Evolutionary conservation across 192 early-diverging fungal species (phyloP).

Genomic region (Glomus cerebriforme): DNA sequence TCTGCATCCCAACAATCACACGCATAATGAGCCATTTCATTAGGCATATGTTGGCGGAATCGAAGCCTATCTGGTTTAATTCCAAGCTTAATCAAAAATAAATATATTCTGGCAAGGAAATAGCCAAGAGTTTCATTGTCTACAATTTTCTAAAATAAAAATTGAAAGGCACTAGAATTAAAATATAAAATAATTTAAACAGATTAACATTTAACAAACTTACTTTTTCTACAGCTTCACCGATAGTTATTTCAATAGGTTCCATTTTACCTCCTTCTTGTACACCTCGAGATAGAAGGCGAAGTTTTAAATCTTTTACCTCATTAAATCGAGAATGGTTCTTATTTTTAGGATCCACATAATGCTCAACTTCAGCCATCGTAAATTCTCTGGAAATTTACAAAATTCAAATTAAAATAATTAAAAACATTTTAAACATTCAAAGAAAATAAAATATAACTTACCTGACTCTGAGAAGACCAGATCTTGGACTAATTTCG

Average conservation of each 20-base stretch:
- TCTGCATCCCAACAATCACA: constrained; percentile 99
- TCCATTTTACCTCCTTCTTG: constrained; percentile 80
- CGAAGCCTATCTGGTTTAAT: constrained; percentile 83
- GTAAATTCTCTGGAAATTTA: constrained; percentile 79
- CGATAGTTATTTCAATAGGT: constrained; percentile 73
- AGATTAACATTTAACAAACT: constrained; percentile 22
- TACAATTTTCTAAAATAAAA: constrained; percentile 64
- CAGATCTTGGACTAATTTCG: constrained; percentile 95
- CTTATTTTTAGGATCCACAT: constrained; percentile 94
- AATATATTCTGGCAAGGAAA: constrained; percentile 93
- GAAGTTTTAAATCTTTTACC: constrained; percentile 74
- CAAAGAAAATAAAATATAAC: constrained; percentile 20
- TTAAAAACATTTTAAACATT: constrained; percentile 2
- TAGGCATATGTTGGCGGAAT: constrained; percentile 98
- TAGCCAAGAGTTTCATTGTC: constrained; percentile 99
- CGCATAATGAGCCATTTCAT: constrained; percentile 99
- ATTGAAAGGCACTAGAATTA: neutral
- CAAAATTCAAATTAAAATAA: neutral
- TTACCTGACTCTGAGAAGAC: constrained; percentile 91
- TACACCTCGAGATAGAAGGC: constrained; percentile 71
- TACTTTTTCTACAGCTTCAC: constrained; percentile 86
- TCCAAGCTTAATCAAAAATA: constrained; percentile 89
- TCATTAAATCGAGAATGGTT: constrained; percentile 89
- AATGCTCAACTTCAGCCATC: constrained; percentile 99
- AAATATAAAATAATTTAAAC: constrained; percentile 10